Conservation (phyloP, 495 filamentous ascomycete genomes). For the Annulohypoxylon maeteangense region DNA sequence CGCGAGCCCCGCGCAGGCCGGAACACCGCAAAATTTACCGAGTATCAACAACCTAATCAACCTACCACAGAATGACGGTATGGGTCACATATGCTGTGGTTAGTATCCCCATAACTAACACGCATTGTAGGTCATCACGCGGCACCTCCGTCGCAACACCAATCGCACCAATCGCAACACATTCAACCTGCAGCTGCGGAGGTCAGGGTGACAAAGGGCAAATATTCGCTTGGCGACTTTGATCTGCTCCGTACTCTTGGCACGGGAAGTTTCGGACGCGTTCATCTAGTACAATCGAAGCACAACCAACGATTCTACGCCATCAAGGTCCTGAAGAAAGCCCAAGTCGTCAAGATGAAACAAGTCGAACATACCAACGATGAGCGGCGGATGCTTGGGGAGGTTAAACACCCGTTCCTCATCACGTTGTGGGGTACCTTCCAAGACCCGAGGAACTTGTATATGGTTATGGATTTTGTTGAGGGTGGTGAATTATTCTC, state of each 20-base stretch:
- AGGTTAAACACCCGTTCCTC: conserved; percentile 95
- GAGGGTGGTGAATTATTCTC: conserved; percentile 98
- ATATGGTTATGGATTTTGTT: conserved; percentile 99
- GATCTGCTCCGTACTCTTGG: conserved; percentile 87
- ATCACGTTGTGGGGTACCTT: conserved; percentile 99
- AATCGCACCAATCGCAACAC: conserved; percentile 22
- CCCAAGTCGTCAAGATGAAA: conserved; percentile 99
- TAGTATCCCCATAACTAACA: conserved; percentile 39
- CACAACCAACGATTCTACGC: conserved; percentile 98
- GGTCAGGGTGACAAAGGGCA: conserved; percentile 88
- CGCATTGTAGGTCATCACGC: conserved; percentile 41
- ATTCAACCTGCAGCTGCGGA: conserved; percentile 47
- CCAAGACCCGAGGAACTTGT: conserved; percentile 92
- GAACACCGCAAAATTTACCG: conserved; percentile 67
- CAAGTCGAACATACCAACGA: conserved; percentile 99
- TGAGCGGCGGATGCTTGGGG: conserved; percentile 91
- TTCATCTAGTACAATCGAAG: conserved; percentile 94
- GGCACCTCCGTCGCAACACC: conserved; percentile 53
- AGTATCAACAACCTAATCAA: conserved; percentile 79
- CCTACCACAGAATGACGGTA: conserved; percentile 64
- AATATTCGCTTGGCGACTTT: conserved; percentile 93
- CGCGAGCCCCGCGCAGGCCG: conserved; percentile 42
- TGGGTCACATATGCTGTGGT: conserved; percentile 46
- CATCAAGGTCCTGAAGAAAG: conserved; percentile 97
- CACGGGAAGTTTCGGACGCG: conserved; percentile 95